Conservation (phyloP, 208 protist species). For the Ichthyophonus hoferi region DNA sequence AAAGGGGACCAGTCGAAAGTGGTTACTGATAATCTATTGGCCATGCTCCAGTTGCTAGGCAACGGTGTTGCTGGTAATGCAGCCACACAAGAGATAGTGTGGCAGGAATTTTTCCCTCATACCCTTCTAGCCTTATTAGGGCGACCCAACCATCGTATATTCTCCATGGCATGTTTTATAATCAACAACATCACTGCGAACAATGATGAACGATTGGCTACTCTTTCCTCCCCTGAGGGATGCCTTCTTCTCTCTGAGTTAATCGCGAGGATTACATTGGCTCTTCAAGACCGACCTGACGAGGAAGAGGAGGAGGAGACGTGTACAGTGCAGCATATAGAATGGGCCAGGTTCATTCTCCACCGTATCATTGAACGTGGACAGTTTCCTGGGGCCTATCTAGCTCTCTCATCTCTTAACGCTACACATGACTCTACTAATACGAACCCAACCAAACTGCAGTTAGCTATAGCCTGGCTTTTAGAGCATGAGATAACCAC, state of each 20-base stretch:
- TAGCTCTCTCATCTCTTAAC: neutral
- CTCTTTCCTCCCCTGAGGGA: neutral
- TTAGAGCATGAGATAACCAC: neutral
- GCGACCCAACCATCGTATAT: neutral
- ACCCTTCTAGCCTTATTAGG: neutral
- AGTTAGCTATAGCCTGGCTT: too few relatives aligned
- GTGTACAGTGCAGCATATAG: neutral
- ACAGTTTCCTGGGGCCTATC: neutral
- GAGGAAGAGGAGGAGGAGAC: neutral
- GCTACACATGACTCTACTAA: too few relatives aligned
- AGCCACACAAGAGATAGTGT: neutral
- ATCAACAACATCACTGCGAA: neutral
- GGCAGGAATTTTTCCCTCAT: neutral
- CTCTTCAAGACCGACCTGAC: neutral
- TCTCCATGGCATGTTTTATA: neutral
- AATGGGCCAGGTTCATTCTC: neutral
- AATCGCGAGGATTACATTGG: neutral
- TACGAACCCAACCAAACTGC: too few relatives aligned
- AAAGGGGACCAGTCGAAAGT: neutral
- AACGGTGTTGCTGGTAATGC: neutral
- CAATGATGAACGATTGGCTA: neutral
- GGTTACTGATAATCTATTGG: neutral
- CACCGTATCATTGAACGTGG: neutral
- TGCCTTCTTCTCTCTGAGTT: neutral
- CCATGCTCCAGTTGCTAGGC: neutral